Evolutionary conservation across 805 yeast genomes (phyloP), one percentile per base, ranked within the genome.

Genomic region (Monosporozyma unispora): DNA sequence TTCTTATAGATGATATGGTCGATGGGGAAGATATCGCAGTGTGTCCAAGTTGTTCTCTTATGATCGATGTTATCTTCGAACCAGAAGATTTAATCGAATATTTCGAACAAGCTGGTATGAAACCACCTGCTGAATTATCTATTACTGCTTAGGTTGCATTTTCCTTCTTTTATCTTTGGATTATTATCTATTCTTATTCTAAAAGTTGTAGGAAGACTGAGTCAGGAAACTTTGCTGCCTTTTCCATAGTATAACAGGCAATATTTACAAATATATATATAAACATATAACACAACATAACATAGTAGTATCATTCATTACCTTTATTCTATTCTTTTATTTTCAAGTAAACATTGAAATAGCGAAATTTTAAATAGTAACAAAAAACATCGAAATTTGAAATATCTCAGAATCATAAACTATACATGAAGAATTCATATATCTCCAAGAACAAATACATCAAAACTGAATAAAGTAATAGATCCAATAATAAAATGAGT

Each of bases 11-110:
- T 58, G 99, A 93, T 63, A 73, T 93, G 66, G 72, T 74, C 53
- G 96, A 89, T 57, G 99, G 97, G 8, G 95, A 87, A 58, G 89
- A 88, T 52, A 81, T 88, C 28, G 99, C 99, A 0, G 95, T 91
- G 16, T 93, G 99, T 67, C 99, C 99, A 27, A 84, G 95, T 49
- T 93, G 99, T 69, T 86, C 96, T 19, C 72, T 93, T 48, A 89
- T 88, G 95, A 89, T 89, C 37, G 83, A 85, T 63, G 95, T 93
- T 29, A 84, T 93, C 1, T 93, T 82, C 64, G 99, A 93, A 39
- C 74, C 75, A 12, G 79, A 70, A 31, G 75, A 75, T 37, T 52
- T 78, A 35, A 68, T 69, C 3, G 71, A 69, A 45, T 72, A 70
- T 54, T 75, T 66, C 46, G 64, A 66, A 28, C 69, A 70, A 49